Base-by-base conservation (phyloP, 2,329 filamentous ascomycete genomes). In the Tolypocladium endophyticum region DNA sequence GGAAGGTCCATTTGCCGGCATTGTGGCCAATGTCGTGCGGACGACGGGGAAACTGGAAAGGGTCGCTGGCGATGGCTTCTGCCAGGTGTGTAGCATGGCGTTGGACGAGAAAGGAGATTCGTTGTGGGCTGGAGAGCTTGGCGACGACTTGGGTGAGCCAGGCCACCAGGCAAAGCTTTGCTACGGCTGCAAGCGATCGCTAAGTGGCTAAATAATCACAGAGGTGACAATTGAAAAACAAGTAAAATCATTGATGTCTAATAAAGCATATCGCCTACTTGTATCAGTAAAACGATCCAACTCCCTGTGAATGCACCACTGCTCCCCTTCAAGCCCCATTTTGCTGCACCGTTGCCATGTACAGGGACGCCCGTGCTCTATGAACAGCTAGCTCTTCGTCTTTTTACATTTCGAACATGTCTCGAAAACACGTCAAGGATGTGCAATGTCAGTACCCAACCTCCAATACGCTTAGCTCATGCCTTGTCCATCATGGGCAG, bases 11-110 rank as follows among this genome's bases (percentile, higher is more conserved):
- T 97, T 95, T 69, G 90, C 92, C 3, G 90, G 89, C 59, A 91
- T 97, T 59, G 92, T 99, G 65, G 88, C 92, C 38, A 99, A 99
- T 71, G 94, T 99, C 12, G 93, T 97, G 6, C 85, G 91, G 63
- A 99, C 93, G 39, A 87, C 89, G n/a, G 87, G 86, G 57, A 96
- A 95, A 74, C 79, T 97, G 47, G 78, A 86, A 54, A 75, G 83
- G 33, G 70, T 77, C 0, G 66, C 76, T 1, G 71, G 70, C 9
- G 69, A 66, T n/a, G 67, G 59, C 5, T 68, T 68, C 36, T 95
- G 91, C 67, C 79, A 81, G 39, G 71, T 93, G 11, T 96, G 91
- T 71, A 83, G 83, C 56, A 83, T 88, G 73, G 82, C 84, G 39
- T 77, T 92, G 16, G 81, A 86, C 59, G 81, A 81, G 63, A 76